phyloP scores from a whole-genome alignment of 177 flowering plant genomes.

The Telopea speciosissima region DNA sequence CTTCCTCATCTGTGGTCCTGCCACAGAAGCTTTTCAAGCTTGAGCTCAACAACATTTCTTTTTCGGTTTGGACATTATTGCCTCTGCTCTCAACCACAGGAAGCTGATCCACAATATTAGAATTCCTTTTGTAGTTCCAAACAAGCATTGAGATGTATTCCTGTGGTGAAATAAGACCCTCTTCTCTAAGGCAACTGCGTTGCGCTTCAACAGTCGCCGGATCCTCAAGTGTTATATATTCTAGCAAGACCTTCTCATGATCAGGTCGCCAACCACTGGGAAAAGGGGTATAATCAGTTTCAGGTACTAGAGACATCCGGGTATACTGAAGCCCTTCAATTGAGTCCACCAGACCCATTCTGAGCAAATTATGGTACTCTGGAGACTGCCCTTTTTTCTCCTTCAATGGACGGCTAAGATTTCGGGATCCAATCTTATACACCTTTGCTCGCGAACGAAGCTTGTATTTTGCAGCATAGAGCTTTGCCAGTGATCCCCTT shows the following conservation, averaged over 20 bases:
- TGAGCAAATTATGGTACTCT: background rate
- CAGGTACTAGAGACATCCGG: background rate
- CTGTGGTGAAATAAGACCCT: background rate
- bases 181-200: background rate
- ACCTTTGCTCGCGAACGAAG: background rate
- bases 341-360: background rate
- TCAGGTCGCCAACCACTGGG: background rate
- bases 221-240: background rate
- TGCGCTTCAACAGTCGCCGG: background rate
- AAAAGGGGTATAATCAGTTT: background rate
- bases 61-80: background rate
- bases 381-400: background rate
- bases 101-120: background rate
- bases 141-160: background rate
- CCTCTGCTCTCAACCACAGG: background rate
- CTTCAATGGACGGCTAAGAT: background rate
- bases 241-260: background rate
- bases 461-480: background rate
- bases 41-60: slow-evolving; percentile 3
- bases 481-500: background rate
- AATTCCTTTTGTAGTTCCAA: background rate
- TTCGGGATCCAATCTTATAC: background rate
- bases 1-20: slow-evolving; percentile 27
- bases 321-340: background rate
- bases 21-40: slow-evolving; percentile 5